Conservation (phyloP, 148 eudicot genomes). For the Arctostaphylos glauca region DNA sequence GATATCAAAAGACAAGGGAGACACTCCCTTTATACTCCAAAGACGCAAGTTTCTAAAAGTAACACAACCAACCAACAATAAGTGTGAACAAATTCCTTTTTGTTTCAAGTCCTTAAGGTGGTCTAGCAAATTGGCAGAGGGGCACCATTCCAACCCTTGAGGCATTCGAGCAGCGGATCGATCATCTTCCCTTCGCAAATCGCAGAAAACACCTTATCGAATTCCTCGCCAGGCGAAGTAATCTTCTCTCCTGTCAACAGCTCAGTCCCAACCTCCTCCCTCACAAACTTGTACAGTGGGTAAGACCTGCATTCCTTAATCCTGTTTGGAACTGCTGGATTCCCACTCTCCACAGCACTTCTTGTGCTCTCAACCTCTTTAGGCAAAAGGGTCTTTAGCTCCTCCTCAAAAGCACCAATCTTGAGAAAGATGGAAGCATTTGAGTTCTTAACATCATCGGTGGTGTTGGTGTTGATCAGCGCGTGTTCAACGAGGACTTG, state of each 20-base stretch:
- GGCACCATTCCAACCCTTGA: slow-evolving; percentile 24
- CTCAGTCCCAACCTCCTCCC: slow-evolving; percentile 19
- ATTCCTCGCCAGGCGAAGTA: slow-evolving; percentile 20
- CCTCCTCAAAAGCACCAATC: slow-evolving; percentile 31
- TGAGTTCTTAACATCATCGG: slow-evolving; percentile 1
- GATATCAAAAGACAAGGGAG: background rate
- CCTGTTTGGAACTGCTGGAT: slow-evolving; percentile 18
- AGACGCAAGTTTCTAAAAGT: background rate
- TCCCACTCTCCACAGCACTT: slow-evolving; percentile 23
- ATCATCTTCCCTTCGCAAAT: slow-evolving; percentile 25
- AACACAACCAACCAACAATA: background rate
- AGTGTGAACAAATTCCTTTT: background rate
- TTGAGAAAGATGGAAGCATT: slow-evolving; percentile 20
- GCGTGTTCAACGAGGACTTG: slow-evolving; percentile 33
- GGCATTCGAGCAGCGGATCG: slow-evolving; percentile 24
- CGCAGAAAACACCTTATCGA: slow-evolving; percentile 23
- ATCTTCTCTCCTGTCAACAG: slow-evolving; percentile 27
- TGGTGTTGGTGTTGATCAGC: slow-evolving; percentile 11
- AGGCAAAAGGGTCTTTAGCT: slow-evolving; percentile 22
- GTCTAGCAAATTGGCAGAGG: slow-evolving; percentile 28
- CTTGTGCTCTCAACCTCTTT: slow-evolving; percentile 27
- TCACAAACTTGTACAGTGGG: slow-evolving; percentile 26
- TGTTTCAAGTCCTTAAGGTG: background rate
- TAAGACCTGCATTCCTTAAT: slow-evolving; percentile 26
- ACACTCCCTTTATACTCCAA: background rate